phyloP scores from a whole-genome alignment of 441 rosid genomes.

The Pelargonium exstipulatum region DNA sequence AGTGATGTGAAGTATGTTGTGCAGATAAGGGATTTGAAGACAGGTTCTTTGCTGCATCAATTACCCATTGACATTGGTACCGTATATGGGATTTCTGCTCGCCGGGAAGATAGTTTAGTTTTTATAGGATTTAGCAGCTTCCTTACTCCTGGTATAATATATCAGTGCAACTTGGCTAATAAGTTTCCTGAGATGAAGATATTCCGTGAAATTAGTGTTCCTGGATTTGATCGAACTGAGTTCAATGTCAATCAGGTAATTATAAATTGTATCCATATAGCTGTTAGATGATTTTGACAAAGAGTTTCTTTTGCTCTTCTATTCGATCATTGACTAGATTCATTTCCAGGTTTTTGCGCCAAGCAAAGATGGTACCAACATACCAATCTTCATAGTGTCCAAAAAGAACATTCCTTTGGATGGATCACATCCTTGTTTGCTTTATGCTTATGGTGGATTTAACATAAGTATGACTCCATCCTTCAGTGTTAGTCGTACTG shows the following conservation, averaged over 20 bases:
- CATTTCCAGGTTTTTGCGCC: constrained; percentile 60
- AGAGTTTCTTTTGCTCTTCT: too few species aligned
- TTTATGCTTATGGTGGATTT: constrained; percentile 92
- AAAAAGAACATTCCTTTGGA: constrained; percentile 55
- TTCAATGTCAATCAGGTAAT: constrained; percentile 74
- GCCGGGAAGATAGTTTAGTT: constrained; percentile 49
- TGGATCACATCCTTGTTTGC: constrained; percentile 86
- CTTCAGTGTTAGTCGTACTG: constrained; percentile 57
- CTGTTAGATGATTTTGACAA: too few species aligned
- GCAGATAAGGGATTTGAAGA: constrained; percentile 72
- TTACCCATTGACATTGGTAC: constrained; percentile 78
- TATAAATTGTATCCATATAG: neutral
- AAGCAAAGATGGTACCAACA: constrained; percentile 73
- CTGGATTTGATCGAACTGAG: constrained; percentile 66
- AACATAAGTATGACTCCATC: constrained; percentile 73
- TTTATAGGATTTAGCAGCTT: constrained; percentile 77
- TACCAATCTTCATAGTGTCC: constrained; percentile 81
- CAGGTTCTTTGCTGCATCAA: constrained; percentile 69
- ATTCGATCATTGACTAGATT: too few species aligned
- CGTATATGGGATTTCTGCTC: constrained; percentile 58
- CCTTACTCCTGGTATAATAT: constrained; percentile 78
- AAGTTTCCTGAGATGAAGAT: constrained; percentile 62
- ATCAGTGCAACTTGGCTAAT: constrained; percentile 59
- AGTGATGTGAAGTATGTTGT: constrained; percentile 77
- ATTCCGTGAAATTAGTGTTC: constrained; percentile 64